A percentile compares a stretch with the other conserved stretches of the same genome.
phyloP scores from a whole-genome alignment of 441 rosid genomes.

The Eutrema salsugineum region DNA sequence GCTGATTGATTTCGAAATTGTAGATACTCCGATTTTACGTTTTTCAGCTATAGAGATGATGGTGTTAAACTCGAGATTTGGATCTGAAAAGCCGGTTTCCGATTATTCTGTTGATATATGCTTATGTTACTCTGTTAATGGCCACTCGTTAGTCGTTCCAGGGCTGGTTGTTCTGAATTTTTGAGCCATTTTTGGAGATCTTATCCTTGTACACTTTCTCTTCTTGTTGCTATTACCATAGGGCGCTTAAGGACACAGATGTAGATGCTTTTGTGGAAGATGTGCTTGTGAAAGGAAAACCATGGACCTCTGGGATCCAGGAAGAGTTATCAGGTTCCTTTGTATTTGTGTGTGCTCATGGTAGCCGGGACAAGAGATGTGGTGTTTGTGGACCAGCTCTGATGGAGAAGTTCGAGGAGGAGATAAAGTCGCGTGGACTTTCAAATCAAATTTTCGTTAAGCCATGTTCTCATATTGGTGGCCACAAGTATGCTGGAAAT shows the following conservation, averaged over 20 bases:
- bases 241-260: constrained; percentile 66
- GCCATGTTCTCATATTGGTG: constrained; percentile 93
- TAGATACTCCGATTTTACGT: background rate
- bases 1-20: background rate
- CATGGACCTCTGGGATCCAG: constrained; percentile 64
- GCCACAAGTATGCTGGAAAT: constrained; percentile 97
- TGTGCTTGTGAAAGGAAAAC: constrained; percentile 82
- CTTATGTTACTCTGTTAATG: background rate
- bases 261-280: constrained; percentile 79
- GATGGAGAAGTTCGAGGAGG: constrained; percentile 62
- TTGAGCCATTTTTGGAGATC: background rate
- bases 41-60: background rate
- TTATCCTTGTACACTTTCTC: background rate
- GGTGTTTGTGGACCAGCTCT: constrained; percentile 95
- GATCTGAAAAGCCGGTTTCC: constrained; percentile 15
- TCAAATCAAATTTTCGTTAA: constrained; percentile 51
- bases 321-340: constrained; percentile 64
- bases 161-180: background rate
- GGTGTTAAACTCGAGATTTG: background rate
- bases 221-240: constrained; percentile 18
- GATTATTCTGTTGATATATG: background rate
- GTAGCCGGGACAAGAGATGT: constrained; percentile 85
- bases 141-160: too few relatives aligned
- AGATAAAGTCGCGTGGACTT: constrained; percentile 58
- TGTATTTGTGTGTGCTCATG: constrained; percentile 89